Percentiles rank a stretch among this genome's conserved stretches.
These are phyloP conservation scores for Fomitopsis betulina DNA, from an alignment of 1,284 basidiomycete species.

Conservation along the genomic window DNA sequence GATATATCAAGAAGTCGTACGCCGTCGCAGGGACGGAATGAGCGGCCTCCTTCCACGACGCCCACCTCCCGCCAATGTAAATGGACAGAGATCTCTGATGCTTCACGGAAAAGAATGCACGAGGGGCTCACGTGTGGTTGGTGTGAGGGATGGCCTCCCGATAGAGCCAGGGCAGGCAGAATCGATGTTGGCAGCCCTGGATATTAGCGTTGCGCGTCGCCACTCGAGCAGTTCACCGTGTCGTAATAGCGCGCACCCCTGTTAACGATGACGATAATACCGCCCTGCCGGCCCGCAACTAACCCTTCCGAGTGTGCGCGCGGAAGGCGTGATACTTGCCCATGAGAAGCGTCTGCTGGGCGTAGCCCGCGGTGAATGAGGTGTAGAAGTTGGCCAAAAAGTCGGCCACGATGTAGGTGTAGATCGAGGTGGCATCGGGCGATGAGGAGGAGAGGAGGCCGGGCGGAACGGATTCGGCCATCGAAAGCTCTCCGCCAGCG, in stretches of 20 bases:
- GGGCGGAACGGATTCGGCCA: slow-evolving; percentile 30
- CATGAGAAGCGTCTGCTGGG: slow-evolving; percentile 25
- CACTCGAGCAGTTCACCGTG: slow-evolving; percentile 28
- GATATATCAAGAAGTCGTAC: slow-evolving; percentile 22
- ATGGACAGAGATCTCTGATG: neutral
- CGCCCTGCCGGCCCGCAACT: neutral
- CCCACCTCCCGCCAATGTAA: slow-evolving; percentile 28
- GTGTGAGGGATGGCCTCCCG: slow-evolving; percentile 34
- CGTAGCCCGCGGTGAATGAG: slow-evolving; percentile 24
- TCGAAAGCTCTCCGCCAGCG: slow-evolving; percentile 36
- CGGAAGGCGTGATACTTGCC: slow-evolving; percentile 27
- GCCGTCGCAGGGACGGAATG: slow-evolving; percentile 18
- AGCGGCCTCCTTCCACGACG: slow-evolving; percentile 13
- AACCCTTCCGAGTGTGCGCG: neutral
- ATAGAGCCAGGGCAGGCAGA: slow-evolving; percentile 32
- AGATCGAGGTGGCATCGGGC: slow-evolving; percentile 35
- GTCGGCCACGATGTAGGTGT: slow-evolving; percentile 35
- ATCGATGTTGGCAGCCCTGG: slow-evolving; percentile 28
- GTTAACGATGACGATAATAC: neutral
- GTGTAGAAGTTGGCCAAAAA: slow-evolving; percentile 26
- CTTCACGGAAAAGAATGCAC: neutral
- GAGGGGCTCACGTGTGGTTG: slow-evolving; percentile 27
- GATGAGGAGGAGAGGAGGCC: slow-evolving; percentile 29
- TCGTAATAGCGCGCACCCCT: slow-evolving; percentile 31
- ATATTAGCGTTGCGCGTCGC: slow-evolving; percentile 27